Conservation (phyloP, 2,329 filamentous ascomycete species). For the Cladosporium sp. region DNA sequence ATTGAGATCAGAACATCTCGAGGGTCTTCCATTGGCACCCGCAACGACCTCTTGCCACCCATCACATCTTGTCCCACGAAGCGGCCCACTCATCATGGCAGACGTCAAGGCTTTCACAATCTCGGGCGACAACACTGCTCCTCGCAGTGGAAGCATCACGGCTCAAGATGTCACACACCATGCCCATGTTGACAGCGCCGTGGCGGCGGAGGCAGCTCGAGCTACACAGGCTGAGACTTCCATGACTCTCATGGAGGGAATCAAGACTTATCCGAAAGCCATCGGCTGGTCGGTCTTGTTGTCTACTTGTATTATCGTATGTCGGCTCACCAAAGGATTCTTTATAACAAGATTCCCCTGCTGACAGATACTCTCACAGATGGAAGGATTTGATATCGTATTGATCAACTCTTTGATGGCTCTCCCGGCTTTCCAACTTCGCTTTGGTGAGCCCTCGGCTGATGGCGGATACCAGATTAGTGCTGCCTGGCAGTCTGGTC, state of each 20-base stretch:
- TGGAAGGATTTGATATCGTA: slow-evolving; percentile 40
- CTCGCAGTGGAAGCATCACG: slow-evolving; percentile 13
- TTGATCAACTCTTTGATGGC: slow-evolving; percentile 35
- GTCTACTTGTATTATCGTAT: slow-evolving; percentile 31
- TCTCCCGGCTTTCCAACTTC: slow-evolving; percentile 26
- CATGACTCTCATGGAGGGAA: slow-evolving; percentile 33
- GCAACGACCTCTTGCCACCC: no score
- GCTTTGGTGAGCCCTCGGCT: slow-evolving; percentile 39
- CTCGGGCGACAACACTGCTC: not conserved
- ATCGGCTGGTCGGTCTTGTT: slow-evolving; percentile 36
- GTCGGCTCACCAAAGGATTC: no score
- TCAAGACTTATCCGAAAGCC: slow-evolving; percentile 32
- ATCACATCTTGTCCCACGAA: not conserved
- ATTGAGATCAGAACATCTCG: no score
- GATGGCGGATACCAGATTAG: slow-evolving; percentile 44
- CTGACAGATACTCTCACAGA: slow-evolving; percentile 13
- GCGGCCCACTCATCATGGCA: not conserved
- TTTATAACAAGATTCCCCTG: no score
- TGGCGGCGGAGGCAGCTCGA: slow-evolving; percentile 26
- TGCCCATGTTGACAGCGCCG: slow-evolving; percentile 10
- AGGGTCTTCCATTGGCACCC: not conserved
- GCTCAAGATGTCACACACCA: slow-evolving; percentile 13
- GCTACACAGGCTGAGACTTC: slow-evolving; percentile 30
- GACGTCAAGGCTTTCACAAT: not conserved
- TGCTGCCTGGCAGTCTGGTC: slow-evolving; percentile 54